phyloP scores from a whole-genome alignment of 2,329 filamentous ascomycete species.

The Diaporthe nobilis region DNA sequence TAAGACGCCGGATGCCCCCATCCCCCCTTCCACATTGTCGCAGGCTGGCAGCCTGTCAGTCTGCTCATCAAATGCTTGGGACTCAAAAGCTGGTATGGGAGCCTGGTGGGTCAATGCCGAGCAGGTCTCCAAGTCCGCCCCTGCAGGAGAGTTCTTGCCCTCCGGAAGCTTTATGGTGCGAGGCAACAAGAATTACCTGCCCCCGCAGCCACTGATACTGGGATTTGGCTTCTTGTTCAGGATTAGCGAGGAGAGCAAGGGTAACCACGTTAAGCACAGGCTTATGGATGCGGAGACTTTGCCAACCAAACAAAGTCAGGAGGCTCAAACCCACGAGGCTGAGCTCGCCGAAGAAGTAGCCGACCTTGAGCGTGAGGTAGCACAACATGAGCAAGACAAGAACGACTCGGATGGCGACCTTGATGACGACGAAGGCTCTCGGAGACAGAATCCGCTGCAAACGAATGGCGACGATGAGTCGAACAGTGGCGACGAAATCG shows the following conservation, averaged over 20 bases:
- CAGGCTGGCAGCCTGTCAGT: conserved; percentile 91
- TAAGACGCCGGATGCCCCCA: conserved; percentile 82
- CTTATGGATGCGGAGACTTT: conserved; percentile 49
- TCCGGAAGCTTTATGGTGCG: conserved; percentile 84
- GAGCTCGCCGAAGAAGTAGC: conserved; percentile 44
- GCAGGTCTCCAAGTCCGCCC: conserved; percentile 89
- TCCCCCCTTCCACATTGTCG: conserved; percentile 90
- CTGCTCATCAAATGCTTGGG: conserved; percentile 91
- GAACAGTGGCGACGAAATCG: conserved; percentile 47
- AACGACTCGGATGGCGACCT: conserved; percentile 47
- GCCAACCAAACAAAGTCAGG: neutral
- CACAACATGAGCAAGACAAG: conserved; percentile 51
- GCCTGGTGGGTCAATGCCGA: conserved; percentile 96
- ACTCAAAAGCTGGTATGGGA: conserved; percentile 94
- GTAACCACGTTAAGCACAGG: conserved; percentile 83
- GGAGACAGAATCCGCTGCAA: conserved; percentile 54
- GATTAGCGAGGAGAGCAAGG: conserved; percentile 89
- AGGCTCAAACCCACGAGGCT: neutral
- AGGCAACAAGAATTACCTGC: conserved; percentile 92
- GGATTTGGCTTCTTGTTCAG: conserved; percentile 91
- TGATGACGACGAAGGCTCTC: conserved; percentile 32
- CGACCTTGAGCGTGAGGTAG: conserved; percentile 44
- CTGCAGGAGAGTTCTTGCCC: conserved; percentile 84
- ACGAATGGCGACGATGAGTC: conserved; percentile 43
- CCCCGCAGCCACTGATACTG: conserved; percentile 87